Evolutionary conservation across 495 filamentous ascomycete genomes (phyloP).

Genomic region (Stereocaulon alpinum): DNA sequence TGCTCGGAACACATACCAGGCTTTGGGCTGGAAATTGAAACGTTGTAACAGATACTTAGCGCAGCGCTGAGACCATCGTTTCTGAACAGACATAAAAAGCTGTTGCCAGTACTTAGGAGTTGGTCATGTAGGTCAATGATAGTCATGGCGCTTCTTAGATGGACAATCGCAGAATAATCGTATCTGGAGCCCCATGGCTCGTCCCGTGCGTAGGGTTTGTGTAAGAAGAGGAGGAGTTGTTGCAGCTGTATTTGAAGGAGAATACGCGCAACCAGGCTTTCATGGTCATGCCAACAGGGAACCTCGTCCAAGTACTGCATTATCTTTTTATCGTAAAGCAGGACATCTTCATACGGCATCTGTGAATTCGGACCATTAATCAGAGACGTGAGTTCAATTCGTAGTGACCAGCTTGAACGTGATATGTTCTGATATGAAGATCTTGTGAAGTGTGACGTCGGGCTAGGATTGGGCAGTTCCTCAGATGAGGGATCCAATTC

Average conservation of each 20-base stretch:
- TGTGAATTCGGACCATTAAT: conserved; percentile 24
- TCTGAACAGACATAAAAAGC: conserved; percentile 8
- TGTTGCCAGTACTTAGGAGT: conserved; percentile 8
- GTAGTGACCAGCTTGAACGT: conserved; percentile 20
- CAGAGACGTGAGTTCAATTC: conserved; percentile 25
- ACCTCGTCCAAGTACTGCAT: conserved; percentile 22
- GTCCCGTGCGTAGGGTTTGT: conserved; percentile 20
- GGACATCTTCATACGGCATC: conserved; percentile 23
- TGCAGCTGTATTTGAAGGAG: conserved; percentile 27
- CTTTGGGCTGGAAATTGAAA: background rate
- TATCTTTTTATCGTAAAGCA: conserved; percentile 25
- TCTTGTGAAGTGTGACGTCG: conserved; percentile 31
- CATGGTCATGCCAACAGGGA: conserved; percentile 18
- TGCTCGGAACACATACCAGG: background rate
- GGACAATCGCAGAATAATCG: conserved; percentile 8
- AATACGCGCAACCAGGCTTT: conserved; percentile 12
- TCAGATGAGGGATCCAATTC: conserved; percentile 31
- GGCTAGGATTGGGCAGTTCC: conserved; percentile 27
- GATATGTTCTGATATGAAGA: conserved; percentile 31
- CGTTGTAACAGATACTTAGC: conserved; percentile 14
- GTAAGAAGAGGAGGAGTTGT: conserved; percentile 26
- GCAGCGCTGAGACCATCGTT: conserved; percentile 10
- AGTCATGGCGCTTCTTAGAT: conserved; percentile 10
- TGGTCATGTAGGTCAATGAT: conserved; percentile 16
- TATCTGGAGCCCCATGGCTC: conserved; percentile 9